These are phyloP conservation scores for Coemansia sp. DNA, from an alignment of 192 early-diverging fungal species.

Conservation along the genomic window DNA sequence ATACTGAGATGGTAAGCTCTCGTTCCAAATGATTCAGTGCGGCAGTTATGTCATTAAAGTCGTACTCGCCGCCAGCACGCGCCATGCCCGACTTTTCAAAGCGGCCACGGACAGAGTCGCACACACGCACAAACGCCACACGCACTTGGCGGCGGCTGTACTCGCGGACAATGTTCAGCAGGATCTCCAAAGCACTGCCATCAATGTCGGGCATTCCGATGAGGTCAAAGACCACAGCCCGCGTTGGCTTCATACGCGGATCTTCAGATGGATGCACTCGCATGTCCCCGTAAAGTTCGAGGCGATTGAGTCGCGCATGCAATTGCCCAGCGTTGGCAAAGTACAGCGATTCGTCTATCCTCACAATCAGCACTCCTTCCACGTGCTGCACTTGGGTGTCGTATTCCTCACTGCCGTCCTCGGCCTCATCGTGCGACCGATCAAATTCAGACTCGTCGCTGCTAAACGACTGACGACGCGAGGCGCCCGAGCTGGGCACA, in stretches of 20 bases:
- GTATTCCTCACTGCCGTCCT: conserved; percentile 17
- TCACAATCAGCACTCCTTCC: conserved; percentile 84
- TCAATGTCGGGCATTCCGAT: conserved; percentile 87
- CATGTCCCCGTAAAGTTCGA: conserved; percentile 94
- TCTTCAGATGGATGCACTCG: conserved; percentile 93
- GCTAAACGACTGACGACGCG: conserved; percentile 28
- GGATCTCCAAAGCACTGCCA: conserved; percentile 88
- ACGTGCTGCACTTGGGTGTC: conserved; percentile 69
- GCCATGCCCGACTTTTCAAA: conserved; percentile 77
- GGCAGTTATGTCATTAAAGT: conserved; percentile 71
- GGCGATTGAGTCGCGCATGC: conserved; percentile 88
- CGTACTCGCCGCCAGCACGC: conserved; percentile 64
- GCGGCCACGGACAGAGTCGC: conserved; percentile 65
- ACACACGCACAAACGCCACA: conserved; percentile 93
- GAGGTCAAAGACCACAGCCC: conserved; percentile 90
- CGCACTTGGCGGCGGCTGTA: conserved; percentile 79
- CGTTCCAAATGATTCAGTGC: conserved; percentile 62
- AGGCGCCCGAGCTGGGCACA: conserved; percentile 54
- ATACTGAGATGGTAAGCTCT: conserved; percentile 25
- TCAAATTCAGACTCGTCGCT: conserved; percentile 12
- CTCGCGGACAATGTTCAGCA: conserved; percentile 86
- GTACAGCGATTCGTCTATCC: conserved; percentile 91
- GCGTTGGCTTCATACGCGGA: conserved; percentile 73
- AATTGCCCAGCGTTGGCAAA: conserved; percentile 98
- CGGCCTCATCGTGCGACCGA: conserved; percentile 15